Conservation (phyloP, 2,329 filamentous ascomycete species). For the Nemania serpens region DNA sequence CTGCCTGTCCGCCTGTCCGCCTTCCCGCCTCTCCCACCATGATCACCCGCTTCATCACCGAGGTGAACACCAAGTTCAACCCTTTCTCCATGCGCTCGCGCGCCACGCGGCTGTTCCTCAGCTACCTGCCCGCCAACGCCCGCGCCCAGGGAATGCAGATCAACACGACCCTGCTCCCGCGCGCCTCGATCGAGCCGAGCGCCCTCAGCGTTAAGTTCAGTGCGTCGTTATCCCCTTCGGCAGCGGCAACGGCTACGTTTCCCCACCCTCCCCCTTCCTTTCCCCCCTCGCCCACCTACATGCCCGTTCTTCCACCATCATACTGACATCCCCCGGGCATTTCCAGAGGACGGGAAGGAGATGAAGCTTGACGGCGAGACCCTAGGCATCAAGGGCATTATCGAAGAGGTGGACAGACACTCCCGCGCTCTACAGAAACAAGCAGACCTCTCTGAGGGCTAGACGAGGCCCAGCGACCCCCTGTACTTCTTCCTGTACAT, state of each 20-base stretch:
- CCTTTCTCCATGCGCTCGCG: slow-evolving; percentile 82
- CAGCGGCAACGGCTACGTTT: too few species aligned
- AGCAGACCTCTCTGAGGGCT: slow-evolving; percentile 69
- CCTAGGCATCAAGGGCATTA: slow-evolving; percentile 81
- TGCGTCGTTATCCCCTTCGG: slow-evolving; percentile 49
- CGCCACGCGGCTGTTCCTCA: slow-evolving; percentile 86
- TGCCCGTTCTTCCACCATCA: not conserved
- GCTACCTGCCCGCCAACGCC: slow-evolving; percentile 79
- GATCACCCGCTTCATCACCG: slow-evolving; percentile 86
- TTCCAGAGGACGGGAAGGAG: slow-evolving; percentile 88
- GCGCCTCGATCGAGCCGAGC: slow-evolving; percentile 69
- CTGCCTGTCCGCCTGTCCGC: too few species aligned
- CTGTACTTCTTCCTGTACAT: slow-evolving; percentile 24
- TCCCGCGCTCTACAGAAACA: slow-evolving; percentile 81
- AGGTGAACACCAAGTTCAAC: slow-evolving; percentile 88
- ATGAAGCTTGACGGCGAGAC: slow-evolving; percentile 81
- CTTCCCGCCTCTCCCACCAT: slow-evolving; percentile 51
- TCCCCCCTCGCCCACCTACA: not conserved
- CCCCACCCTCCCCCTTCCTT: too few species aligned
- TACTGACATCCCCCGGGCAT: slow-evolving; percentile 3
- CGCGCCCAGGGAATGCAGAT: slow-evolving; percentile 75
- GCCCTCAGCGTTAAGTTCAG: slow-evolving; percentile 83
- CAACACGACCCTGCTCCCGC: slow-evolving; percentile 74
- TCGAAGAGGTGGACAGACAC: slow-evolving; percentile 89
- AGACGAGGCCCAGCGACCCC: slow-evolving; percentile 7